Conservation (phyloP, 805 yeast species). For the Saturnispora halmiae region DNA sequence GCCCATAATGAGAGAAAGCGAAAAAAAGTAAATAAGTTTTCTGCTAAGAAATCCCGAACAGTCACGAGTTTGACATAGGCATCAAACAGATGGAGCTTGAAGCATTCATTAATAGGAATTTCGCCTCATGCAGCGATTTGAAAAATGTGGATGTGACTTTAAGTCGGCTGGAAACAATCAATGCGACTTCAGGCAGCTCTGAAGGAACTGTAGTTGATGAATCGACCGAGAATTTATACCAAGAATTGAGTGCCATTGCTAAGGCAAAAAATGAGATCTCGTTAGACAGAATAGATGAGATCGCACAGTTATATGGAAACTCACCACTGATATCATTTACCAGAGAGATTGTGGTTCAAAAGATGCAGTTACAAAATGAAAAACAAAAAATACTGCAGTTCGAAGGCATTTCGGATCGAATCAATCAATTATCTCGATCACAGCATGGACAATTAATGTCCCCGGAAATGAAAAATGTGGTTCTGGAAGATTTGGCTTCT, state of each 20-base stretch:
- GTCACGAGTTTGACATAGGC: not conserved
- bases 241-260: not conserved
- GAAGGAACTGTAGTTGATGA: too few relatives aligned
- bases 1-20: too few relatives aligned
- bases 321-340: constrained; percentile 12
- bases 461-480: too few relatives aligned
- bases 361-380: constrained; percentile 7
- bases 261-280: not conserved
- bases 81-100: not conserved
- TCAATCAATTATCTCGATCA: too few relatives aligned
- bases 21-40: too few relatives aligned
- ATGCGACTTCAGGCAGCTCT: too few relatives aligned
- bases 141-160: not conserved
- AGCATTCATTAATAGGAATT: not conserved
- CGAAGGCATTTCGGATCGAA: not conserved
- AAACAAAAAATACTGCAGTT: not conserved
- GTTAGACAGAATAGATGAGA: constrained; percentile 5
- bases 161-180: not conserved
- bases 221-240: not conserved
- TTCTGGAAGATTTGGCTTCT: not conserved
- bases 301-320: constrained; percentile 9
- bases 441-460: too few relatives aligned
- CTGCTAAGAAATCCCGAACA: too few relatives aligned
- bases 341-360: constrained; percentile 10
- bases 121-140: not conserved